Conservation (phyloP, 139 green algal genomes). For the Volvox reticuliferus region DNA sequence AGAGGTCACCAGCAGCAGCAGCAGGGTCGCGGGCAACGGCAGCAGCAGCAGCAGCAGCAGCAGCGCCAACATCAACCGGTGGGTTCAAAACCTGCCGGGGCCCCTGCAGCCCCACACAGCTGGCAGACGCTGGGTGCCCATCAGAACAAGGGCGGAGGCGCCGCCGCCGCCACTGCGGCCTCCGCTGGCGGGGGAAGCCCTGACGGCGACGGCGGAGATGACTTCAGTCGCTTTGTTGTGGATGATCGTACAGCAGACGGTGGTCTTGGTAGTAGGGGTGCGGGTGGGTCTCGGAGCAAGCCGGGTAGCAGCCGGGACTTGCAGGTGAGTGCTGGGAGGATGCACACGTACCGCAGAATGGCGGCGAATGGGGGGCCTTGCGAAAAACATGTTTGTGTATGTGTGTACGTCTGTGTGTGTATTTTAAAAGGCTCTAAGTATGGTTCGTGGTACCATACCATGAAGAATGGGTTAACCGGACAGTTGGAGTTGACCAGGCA, state of each 20-base stretch:
- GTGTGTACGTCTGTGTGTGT: too few species aligned
- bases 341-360: too few species aligned
- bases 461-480: too few species aligned
- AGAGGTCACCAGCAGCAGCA: not conserved
- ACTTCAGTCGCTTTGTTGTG: slow-evolving; percentile 5
- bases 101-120: not conserved
- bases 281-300: slow-evolving; percentile 7
- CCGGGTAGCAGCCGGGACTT: slow-evolving; percentile 2
- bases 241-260: not conserved
- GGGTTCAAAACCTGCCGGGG: not conserved
- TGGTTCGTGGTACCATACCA: too few species aligned
- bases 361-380: too few species aligned
- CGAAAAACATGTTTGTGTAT: too few species aligned
- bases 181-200: not conserved
- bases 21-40: not conserved
- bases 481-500: too few species aligned
- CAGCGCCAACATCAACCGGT: not conserved
- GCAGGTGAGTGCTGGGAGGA: not conserved
- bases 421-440: too few species aligned
- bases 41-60: not conserved
- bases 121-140: not conserved
- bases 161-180: not conserved
- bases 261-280: not conserved
- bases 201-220: not conserved
- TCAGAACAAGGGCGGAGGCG: not conserved